Base-by-base conservation (phyloP, 2,329 filamentous ascomycete genomes). In the Hymenotorrendiella dingleyae region DNA sequence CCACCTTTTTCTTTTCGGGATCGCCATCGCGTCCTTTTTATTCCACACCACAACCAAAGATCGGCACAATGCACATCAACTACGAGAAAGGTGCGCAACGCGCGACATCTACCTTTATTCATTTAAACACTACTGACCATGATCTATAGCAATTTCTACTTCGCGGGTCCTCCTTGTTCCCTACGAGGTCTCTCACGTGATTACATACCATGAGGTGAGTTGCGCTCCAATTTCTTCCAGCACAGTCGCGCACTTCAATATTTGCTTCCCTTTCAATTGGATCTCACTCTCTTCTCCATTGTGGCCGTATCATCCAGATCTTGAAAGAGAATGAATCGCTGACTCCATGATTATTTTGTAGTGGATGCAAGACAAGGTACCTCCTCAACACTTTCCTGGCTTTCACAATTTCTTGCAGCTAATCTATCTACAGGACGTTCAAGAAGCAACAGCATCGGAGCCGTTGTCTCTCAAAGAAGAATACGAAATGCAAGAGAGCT, bases 401-500 rank as follows among this genome's bases (percentile, higher is more conserved):
- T n/a, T n/a, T n/a, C n/a, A n/a, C n/a, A n/a, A n/a, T n/a, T n/a
- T n/a, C n/a, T n/a, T n/a, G n/a, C n/a, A n/a, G n/a, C n/a, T n/a
- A n/a, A n/a, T 26, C 12, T 10, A 11, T 19, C 24, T 16, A 30
- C 46, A 86, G 80, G 75, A 80, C 35, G 85, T 96, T 28, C 90
- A 84, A 67, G 72, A 80, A 64, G 83, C 85, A 41, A 97, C 91
- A 0, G 89, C 91, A 1, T 96, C 90, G 0, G 89, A 96, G 49
- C 86, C 83, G 0, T 73, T 97, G 38, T 81, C 76, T 0, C 70
- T 96, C 0, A 71, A 78, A 1, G 84, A 95, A 60, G 91, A 97
- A 69, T 88, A 93, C 64, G 76, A 79, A 37, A 97, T 96, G 81
- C 91, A 96, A 64, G 67, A 68, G n/a, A 87, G 81, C 50, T 97